Conservation (phyloP, 371 early-diverging fungal species). For the Apophysomyces variabilis region DNA sequence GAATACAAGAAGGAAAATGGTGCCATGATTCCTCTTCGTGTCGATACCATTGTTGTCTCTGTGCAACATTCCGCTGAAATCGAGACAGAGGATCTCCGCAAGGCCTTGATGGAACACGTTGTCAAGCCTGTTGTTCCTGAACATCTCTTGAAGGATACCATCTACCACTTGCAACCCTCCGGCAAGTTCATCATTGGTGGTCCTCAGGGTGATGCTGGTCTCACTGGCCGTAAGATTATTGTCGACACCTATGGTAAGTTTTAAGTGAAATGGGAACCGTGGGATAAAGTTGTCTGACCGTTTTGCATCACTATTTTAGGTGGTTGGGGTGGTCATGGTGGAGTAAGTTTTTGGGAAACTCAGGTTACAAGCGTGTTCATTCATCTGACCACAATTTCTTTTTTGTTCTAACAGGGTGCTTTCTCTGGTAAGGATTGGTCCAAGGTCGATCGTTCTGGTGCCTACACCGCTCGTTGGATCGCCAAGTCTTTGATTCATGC, state of each 20-base stretch:
- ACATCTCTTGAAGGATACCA: constrained; percentile 90
- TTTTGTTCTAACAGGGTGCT: constrained; percentile 68
- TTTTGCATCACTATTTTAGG: constrained; percentile 57
- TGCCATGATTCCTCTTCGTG: constrained; percentile 93
- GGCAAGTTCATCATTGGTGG: constrained; percentile 99
- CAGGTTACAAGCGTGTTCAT: not conserved
- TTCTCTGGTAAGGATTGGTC: constrained; percentile 99
- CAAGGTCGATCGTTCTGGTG: constrained; percentile 99
- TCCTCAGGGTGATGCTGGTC: constrained; percentile 99
- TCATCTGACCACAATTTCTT: not conserved
- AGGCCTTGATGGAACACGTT: constrained; percentile 92
- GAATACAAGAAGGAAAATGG: constrained; percentile 97
- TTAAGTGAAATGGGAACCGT: not conserved
- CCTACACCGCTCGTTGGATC: constrained; percentile 99
- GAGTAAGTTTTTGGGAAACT: constrained; percentile 36
- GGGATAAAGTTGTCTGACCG: constrained; percentile 29
- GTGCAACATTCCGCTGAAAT: constrained; percentile 97
- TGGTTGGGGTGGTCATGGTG: constrained; percentile 99
- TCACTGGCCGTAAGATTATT: constrained; percentile 99
- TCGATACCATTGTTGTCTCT: constrained; percentile 98
- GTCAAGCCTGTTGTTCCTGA: constrained; percentile 95
- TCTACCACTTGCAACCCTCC: constrained; percentile 98
- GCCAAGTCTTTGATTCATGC: constrained; percentile 96
- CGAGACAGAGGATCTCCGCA: constrained; percentile 82
- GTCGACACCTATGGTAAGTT: constrained; percentile 85